Conservation (phyloP, 495 filamentous ascomycete species). For the Melanomma pulvis-pyrius region DNA sequence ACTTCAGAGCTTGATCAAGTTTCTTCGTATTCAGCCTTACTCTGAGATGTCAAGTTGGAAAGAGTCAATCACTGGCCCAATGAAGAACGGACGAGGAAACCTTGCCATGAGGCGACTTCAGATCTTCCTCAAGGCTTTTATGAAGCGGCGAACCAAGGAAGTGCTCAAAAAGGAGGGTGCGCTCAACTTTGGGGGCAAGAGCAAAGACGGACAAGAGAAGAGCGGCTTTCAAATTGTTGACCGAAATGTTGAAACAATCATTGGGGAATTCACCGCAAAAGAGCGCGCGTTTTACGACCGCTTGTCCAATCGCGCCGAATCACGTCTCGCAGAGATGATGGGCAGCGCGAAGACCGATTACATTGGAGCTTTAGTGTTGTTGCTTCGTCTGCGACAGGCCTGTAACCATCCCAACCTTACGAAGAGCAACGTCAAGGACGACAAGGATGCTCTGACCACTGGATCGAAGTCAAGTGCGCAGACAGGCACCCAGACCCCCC, state of each 20-base stretch:
- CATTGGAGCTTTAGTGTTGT: conserved; percentile 80
- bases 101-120: conserved; percentile 89
- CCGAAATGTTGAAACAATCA: conserved; percentile 80
- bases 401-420: conserved; percentile 93
- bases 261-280: conserved; percentile 74
- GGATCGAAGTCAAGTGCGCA: conserved; percentile 49
- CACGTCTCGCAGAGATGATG: conserved; percentile 87
- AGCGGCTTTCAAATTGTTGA: conserved; percentile 81
- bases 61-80: conserved; percentile 79
- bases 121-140: conserved; percentile 81
- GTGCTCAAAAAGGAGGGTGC: conserved; percentile 83
- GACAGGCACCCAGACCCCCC: conserved; percentile 49
- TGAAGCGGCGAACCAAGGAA: conserved; percentile 96
- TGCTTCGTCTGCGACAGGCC: conserved; percentile 84
- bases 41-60: conserved; percentile 82
- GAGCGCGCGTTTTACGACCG: conserved; percentile 85
- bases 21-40: conserved; percentile 89
- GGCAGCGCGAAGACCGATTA: conserved; percentile 70
- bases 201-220: conserved; percentile 52
- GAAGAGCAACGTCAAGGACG: conserved; percentile 78
- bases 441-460: conserved; percentile 78
- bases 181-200: conserved; percentile 68
- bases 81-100: conserved; percentile 82
- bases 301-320: conserved; percentile 80
- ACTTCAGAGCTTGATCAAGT: conserved; percentile 87